Evolutionary conservation across 2,329 filamentous ascomycete species (phyloP).

Genomic region (Phaeophleospora eucalypticola): DNA sequence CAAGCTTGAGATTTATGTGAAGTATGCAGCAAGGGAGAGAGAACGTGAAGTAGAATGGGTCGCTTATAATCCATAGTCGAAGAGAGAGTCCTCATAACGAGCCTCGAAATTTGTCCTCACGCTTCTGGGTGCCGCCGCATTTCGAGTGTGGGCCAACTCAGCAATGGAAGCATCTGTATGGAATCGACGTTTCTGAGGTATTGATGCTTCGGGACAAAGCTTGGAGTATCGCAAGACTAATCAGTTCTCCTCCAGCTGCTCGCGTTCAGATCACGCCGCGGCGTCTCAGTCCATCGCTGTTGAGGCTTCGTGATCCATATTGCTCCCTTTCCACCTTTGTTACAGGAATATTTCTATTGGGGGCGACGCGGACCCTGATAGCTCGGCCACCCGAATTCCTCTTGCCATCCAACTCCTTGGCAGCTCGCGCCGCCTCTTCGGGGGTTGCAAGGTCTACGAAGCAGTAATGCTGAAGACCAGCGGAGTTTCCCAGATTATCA

Average conservation of each 20-base stretch:
- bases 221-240: no score
- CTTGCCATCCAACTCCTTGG: constrained; percentile 24
- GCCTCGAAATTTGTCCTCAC: no score
- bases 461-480: constrained; percentile 26
- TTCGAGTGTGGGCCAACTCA: no score
- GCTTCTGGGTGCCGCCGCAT: no score
- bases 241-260: neutral
- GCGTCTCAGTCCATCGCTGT: neutral
- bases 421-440: constrained; percentile 25
- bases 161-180: no score
- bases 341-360: neutral
- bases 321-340: neutral
- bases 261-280: neutral
- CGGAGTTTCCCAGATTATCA: constrained; percentile 6
- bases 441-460: constrained; percentile 29
- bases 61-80: no score
- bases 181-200: no score
- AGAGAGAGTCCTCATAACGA: no score
- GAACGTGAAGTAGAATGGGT: no score
- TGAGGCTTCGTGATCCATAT: neutral
- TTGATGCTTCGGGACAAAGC: no score
- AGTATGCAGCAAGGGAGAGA: no score
- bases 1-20: no score
- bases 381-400: constrained; percentile 16
- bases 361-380: constrained; percentile 20